These are phyloP conservation scores for Plasmodium vivax DNA, from an alignment of 169 alveolate genomes.

Conservation along the genomic window DNA sequence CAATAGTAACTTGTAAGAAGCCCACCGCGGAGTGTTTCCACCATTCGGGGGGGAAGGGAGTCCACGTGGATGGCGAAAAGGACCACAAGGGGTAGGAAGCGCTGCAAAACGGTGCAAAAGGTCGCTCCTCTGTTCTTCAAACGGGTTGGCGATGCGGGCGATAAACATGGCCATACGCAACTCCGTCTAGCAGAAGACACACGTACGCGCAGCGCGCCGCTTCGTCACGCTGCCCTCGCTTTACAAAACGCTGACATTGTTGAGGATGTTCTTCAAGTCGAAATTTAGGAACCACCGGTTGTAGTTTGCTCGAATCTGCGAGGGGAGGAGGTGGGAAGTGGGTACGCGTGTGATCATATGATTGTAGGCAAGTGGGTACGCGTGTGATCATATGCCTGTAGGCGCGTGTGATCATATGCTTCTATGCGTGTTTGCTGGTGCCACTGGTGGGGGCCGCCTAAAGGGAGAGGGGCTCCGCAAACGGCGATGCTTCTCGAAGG, in stretches of 20 bases:
- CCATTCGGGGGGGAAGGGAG: neutral
- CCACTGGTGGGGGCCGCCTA: neutral
- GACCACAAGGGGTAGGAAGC: neutral
- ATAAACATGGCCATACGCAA: too few relatives aligned
- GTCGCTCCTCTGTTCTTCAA: too few relatives aligned
- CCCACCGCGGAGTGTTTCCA: neutral
- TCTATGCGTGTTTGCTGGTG: neutral
- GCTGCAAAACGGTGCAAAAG: too few relatives aligned
- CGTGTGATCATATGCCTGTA: neutral
- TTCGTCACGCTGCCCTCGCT: too few relatives aligned
- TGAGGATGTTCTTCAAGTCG: conserved; percentile 18
- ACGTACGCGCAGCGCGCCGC: too few relatives aligned
- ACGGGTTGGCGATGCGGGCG: too few relatives aligned
- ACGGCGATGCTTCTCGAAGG: neutral
- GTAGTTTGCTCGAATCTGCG: conserved; percentile 16
- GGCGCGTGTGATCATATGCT: neutral
- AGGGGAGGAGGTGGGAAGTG: neutral
- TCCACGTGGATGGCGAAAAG: neutral
- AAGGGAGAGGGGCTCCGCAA: neutral
- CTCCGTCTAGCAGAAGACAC: too few relatives aligned
- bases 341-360: neutral
- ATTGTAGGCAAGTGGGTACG: neutral
- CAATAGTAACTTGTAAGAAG: neutral
- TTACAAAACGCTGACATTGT: conserved; percentile 23
- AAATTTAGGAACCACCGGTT: conserved; percentile 58